Evolutionary conservation across 73 alveolate species (phyloP).

Genomic region (Paramecium sonneborni): DNA sequence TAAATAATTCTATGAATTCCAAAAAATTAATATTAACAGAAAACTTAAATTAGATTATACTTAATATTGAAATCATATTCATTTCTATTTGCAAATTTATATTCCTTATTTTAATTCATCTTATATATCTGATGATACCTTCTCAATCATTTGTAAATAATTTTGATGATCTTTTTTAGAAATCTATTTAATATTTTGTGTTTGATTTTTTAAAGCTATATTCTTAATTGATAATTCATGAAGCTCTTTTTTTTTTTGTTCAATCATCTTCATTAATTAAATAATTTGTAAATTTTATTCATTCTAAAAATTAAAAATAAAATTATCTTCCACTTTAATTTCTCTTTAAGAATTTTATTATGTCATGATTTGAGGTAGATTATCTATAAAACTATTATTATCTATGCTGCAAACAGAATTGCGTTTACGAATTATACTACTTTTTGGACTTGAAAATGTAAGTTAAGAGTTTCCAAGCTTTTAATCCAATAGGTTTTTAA

Average conservation of each 20-base stretch:
- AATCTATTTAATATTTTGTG: neutral
- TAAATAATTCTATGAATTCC: constrained; percentile 5
- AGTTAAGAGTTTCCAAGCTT: neutral
- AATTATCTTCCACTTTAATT: neutral
- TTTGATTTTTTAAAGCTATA: neutral
- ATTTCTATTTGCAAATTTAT: neutral
- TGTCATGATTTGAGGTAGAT: neutral
- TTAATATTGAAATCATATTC: neutral
- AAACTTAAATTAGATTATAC: neutral
- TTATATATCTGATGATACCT: neutral
- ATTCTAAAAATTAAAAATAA: neutral
- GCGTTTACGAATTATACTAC: neutral
- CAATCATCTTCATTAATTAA: neutral
- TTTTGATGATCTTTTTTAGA: neutral
- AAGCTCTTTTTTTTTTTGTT: neutral
- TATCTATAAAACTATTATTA: neutral
- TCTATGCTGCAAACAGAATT: neutral
- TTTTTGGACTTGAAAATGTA: neutral
- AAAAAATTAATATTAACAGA: neutral
- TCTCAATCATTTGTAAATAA: neutral
- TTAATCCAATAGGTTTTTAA: neutral
- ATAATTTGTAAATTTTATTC: neutral
- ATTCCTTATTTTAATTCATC: neutral
- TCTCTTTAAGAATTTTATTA: neutral
- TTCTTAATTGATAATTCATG: neutral